Percentiles rank a stretch among this genome's conserved stretches.
Conservation (phyloP, 139 green algal genomes). For the Tetraselmis chui region DNA sequence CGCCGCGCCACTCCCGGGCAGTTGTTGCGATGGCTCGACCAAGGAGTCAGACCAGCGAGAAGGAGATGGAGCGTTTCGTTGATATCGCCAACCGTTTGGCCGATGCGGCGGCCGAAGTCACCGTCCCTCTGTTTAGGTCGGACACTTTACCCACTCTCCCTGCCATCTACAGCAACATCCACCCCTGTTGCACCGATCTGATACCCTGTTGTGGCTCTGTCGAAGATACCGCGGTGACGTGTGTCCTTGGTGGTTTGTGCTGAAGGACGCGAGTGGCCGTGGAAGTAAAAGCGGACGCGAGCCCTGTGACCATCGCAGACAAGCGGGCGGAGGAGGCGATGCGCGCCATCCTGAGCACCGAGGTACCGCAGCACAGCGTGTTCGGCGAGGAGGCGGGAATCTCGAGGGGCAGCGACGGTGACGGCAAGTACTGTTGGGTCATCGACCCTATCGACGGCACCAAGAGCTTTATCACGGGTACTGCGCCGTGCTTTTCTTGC, state of each 20-base stretch:
- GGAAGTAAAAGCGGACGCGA: slow-evolving; percentile 72
- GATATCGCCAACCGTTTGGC: slow-evolving; percentile 61
- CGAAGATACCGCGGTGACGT: not conserved
- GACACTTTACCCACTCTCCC: not conserved
- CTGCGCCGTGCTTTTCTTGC: not conserved
- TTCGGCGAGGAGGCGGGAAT: slow-evolving; percentile 88
- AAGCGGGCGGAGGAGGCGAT: slow-evolving; percentile 72
- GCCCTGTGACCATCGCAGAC: slow-evolving; percentile 77
- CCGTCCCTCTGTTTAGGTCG: slow-evolving; percentile 63
- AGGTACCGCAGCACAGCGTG: slow-evolving; percentile 53
- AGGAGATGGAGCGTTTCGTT: slow-evolving; percentile 21
- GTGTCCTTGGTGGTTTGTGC: not conserved
- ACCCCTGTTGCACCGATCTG: not conserved
- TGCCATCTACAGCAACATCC: not conserved
- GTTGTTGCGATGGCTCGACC: too few species aligned
- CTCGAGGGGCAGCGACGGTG: slow-evolving; percentile 21
- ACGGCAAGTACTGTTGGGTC: slow-evolving; percentile 80
- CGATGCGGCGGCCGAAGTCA: slow-evolving; percentile 63
- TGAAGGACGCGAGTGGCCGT: slow-evolving; percentile 52
- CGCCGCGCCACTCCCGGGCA: too few species aligned
- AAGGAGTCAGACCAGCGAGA: too few species aligned
- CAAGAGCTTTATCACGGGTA: slow-evolving; percentile 97
- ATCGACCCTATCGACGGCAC: slow-evolving; percentile 98
- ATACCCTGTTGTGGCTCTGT: not conserved
- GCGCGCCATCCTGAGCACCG: slow-evolving; percentile 44